Base-by-base conservation (phyloP, 2,329 filamentous ascomycete genomes). In the Penicillium aurantiogriseum region DNA sequence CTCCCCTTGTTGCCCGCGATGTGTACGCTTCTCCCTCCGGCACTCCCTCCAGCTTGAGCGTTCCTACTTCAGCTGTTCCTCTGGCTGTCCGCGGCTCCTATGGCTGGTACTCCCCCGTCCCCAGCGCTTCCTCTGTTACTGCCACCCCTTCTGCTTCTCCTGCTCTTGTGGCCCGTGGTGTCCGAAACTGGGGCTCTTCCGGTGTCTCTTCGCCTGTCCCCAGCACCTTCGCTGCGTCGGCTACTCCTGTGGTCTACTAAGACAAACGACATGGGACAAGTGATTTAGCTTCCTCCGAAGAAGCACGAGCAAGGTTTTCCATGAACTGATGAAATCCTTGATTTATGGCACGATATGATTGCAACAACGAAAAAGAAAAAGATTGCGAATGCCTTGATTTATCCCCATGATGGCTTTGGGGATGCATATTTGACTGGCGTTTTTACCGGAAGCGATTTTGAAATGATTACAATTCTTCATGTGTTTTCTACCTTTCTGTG, bases 211-310 rank as follows among this genome's bases (percentile, higher is more conserved):
- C 56, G 23, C 57, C 64, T 33, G 60, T 36, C 49, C 52, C 56
- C 21, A 63, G 59, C 61, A 54, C 48, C 27, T 49, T 52, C 40
- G 21, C 49, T 27, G 31, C 55, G 19, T 60, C 60, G 3, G 54
- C 60, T 33, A 54, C 58, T 19, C 51, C 55, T n/a, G 29, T 60
- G 23, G 52, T 46, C 44, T 63, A 64, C 51, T 65, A 58, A 60
- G 55, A n/a, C 11, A 56, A 4, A 49, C 4, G 3, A 6, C 2
- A 38, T 19, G 8, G 5, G 9, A 11, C 9, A 31, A 17, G 1
- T 7, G 17, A 17, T 36, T 25, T 40, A 21, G 19, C 25, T 39
- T 25, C 10, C 21, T 10, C 3, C 11, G 13, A 39, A 27, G n/a
- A 9, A 42, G n/a, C 13, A 25, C 19, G 33, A 48, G 38, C 35